Evolutionary conservation across 2,329 filamentous ascomycete species (phyloP).

Genomic region (Epichloe uncinata): DNA sequence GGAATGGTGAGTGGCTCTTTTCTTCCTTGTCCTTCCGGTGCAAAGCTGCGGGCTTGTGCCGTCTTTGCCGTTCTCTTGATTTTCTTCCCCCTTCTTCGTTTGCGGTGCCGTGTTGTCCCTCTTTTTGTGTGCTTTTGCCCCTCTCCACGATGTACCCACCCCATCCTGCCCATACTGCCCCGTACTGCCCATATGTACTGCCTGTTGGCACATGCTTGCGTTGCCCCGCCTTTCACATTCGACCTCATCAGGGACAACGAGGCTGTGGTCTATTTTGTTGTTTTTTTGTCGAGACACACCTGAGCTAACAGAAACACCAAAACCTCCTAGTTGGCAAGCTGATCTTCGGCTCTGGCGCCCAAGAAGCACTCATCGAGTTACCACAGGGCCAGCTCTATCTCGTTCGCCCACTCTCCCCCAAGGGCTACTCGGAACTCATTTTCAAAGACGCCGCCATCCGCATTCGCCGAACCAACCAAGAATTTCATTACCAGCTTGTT

Average conservation of each 20-base stretch:
- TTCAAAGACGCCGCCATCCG: constrained; percentile 93
- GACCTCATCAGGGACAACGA: not conserved
- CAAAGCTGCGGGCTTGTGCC: not conserved
- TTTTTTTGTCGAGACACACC: not conserved
- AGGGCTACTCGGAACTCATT: constrained; percentile 96
- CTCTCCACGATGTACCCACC: constrained; percentile 5
- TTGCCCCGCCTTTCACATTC: not conserved
- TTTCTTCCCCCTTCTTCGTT: not conserved
- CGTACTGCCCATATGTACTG: too few relatives aligned
- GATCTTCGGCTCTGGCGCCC: constrained; percentile 74
- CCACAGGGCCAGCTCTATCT: constrained; percentile 95
- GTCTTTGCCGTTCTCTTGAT: not conserved
- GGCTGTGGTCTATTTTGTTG: too few relatives aligned
- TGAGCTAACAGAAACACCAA: not conserved
- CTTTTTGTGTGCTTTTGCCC: too few relatives aligned
- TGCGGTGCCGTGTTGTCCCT: too few relatives aligned
- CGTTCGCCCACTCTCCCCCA: constrained; percentile 80
- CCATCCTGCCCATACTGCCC: too few relatives aligned
- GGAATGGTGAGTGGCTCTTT: constrained; percentile 26
- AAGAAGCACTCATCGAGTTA: constrained; percentile 89
- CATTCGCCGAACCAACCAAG: constrained; percentile 84
- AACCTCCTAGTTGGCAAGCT: constrained; percentile 63
- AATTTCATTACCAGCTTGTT: constrained; percentile 95
- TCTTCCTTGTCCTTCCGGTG: not conserved
- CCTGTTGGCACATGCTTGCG: not conserved